A percentile compares a stretch with the other conserved stretches of the same genome.
phyloP scores from a whole-genome alignment of 139 green algal species.

The Tetratostichococcus sp. region DNA sequence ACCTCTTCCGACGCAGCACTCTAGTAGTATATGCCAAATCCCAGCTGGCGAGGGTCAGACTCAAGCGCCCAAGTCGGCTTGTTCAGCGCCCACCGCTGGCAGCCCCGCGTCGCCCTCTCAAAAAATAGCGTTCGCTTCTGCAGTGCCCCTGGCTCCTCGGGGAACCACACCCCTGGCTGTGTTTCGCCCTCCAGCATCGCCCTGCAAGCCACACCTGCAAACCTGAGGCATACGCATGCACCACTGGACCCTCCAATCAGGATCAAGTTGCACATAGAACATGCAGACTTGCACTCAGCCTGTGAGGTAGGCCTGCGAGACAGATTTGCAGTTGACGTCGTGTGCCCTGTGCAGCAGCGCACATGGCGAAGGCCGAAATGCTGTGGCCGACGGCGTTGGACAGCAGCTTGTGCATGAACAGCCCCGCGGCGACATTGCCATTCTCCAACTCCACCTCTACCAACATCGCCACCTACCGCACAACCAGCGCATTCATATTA shows the following conservation, averaged over 20 bases:
- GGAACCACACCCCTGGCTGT: slow-evolving; percentile 92
- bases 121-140: slow-evolving; percentile 13
- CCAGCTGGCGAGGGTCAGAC: slow-evolving; percentile 64
- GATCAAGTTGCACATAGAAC: too few species aligned
- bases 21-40: slow-evolving; percentile 55
- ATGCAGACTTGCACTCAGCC: too few species aligned
- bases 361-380: neutral
- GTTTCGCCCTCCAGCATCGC: slow-evolving; percentile 74
- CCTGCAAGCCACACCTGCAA: slow-evolving; percentile 32
- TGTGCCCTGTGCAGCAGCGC: too few species aligned
- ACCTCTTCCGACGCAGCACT: too few species aligned
- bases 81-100: slow-evolving; percentile 69
- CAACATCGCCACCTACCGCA: slow-evolving; percentile 63
- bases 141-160: slow-evolving; percentile 78
- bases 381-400: slow-evolving; percentile 58
- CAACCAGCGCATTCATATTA: too few species aligned
- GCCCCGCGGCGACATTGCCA: slow-evolving; percentile 61
- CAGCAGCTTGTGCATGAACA: slow-evolving; percentile 82
- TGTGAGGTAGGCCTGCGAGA: too few species aligned
- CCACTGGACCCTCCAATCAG: neutral
- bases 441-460: slow-evolving; percentile 84
- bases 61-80: slow-evolving; percentile 66
- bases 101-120: slow-evolving; percentile 45
- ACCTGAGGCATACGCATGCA: slow-evolving; percentile 66
- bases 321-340: too few species aligned